Evolutionary conservation across 2,329 filamentous ascomycete genomes (phyloP), one percentile per base, ranked within the genome.

Genomic region (Fusarium verticillioides): DNA sequence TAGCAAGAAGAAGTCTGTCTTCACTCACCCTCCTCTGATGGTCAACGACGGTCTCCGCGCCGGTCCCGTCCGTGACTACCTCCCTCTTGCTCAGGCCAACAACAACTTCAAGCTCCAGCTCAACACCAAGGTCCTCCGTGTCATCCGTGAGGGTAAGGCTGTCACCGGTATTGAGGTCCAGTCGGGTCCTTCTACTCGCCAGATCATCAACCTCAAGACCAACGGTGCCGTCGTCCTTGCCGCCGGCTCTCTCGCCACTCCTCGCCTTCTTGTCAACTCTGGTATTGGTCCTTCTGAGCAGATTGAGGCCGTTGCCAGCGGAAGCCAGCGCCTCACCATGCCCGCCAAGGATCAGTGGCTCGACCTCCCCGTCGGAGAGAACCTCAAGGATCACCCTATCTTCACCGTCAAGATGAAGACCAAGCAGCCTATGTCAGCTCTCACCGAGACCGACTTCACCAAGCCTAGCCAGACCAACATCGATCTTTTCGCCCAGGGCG

Each of bases 31-130:
- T 89, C 32, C 93, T 9, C 47, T 66, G 46, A 77, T 77, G 75
- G 93, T 90, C 78, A 83, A 84, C 10, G 83, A 90, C 50, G 91
- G 91, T 58, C 90, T 93, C 80, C 86, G 92, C 67, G 90, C 90
- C 49, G 92, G 93, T 2, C 92, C 92, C 18, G 84, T 94, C 79
- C 90, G 89, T 13, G 93, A 92, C 1, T 94, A 94, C 77, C 87
- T 94, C 3, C 89, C 91, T 9, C 85, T 86, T 23, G 91, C 91
- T 3, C 84, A 85, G 53, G 83, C 83, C 46, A 86, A 89, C 66
- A 81, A 84, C 43, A 93, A 94, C 82, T 94, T 94, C 82, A 86
- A 88, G 60, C 83, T 94, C 53, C 90, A 89, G 85, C 88, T 88
- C 26, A 89, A 91, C 78, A 92, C 91, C 7, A 86, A 88, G 49